These are phyloP conservation scores for Paraconiothyrium sp. DNA, from an alignment of 2,329 filamentous ascomycete species.

Conservation along the genomic window DNA sequence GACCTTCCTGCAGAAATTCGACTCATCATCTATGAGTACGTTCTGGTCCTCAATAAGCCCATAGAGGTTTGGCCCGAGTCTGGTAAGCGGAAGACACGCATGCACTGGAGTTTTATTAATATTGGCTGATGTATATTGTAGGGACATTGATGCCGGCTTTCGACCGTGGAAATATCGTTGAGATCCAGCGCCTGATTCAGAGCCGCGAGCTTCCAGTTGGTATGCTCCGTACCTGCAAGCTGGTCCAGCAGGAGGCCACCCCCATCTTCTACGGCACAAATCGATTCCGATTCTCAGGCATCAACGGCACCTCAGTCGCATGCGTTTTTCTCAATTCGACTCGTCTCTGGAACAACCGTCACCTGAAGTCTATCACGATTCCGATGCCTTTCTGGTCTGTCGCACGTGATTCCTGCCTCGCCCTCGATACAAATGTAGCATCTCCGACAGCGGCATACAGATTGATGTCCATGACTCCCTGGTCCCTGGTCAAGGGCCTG, in stretches of 20 bases:
- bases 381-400: neutral
- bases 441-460: too few relatives aligned
- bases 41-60: neutral
- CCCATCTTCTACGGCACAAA: constrained; percentile 8
- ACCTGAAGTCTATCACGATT: neutral
- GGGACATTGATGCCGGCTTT: neutral
- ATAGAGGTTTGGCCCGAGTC: neutral
- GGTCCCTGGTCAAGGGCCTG: too few relatives aligned
- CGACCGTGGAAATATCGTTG: neutral
- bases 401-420: neutral
- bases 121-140: neutral
- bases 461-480: too few relatives aligned
- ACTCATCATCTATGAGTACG: constrained; percentile 12
- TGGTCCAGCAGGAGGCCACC: neutral
- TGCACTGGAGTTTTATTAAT: neutral
- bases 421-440: too few relatives aligned
- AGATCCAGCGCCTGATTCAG: neutral
- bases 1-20: constrained; percentile 16
- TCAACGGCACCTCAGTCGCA: neutral
- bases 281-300: constrained; percentile 10
- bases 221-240: constrained; percentile 7
- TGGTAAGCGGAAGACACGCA: neutral
- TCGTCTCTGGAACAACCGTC: neutral
- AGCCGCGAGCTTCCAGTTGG: neutral
- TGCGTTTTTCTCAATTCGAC: too few relatives aligned